Evolutionary conservation across 2,329 filamentous ascomycete species (phyloP).

Genomic region (Penicillium sp.): DNA sequence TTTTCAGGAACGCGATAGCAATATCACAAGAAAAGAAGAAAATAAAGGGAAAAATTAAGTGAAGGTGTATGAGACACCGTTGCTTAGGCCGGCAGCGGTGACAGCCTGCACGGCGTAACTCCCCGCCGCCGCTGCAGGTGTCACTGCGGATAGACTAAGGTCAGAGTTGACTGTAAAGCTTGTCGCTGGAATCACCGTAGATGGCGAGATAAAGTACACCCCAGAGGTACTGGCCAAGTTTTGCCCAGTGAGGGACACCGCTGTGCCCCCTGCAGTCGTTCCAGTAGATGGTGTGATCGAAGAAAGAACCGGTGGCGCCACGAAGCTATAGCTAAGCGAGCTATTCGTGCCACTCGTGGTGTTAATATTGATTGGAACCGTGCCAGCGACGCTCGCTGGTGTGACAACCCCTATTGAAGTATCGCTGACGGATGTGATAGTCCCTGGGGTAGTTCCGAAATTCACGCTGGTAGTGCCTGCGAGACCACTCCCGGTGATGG

Average conservation of each 20-base stretch:
- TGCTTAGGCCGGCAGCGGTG: too few relatives aligned
- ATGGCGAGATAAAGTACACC: neutral
- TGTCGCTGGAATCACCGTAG: neutral
- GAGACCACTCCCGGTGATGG: neutral
- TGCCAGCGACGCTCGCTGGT: neutral
- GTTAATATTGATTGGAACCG: neutral
- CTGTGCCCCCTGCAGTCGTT: neutral
- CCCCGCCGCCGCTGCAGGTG: too few relatives aligned
- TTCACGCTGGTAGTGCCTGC: neutral
- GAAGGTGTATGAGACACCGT: too few relatives aligned
- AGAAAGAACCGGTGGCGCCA: neutral
- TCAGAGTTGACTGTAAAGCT: neutral
- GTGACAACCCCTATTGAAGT: neutral
- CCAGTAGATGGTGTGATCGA: neutral
- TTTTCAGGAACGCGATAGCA: too few relatives aligned
- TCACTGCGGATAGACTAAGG: too few relatives aligned
- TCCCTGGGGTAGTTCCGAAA: neutral
- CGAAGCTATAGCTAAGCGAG: neutral
- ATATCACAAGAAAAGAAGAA: too few relatives aligned
- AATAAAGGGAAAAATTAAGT: too few relatives aligned
- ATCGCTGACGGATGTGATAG: neutral
- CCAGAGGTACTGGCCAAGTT: neutral
- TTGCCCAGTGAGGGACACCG: neutral
- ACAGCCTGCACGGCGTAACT: too few relatives aligned
- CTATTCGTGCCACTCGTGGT: neutral